These are phyloP conservation scores for Aspergillus sp. DNA, from an alignment of 2,329 filamentous ascomycete species.

Conservation along the genomic window DNA sequence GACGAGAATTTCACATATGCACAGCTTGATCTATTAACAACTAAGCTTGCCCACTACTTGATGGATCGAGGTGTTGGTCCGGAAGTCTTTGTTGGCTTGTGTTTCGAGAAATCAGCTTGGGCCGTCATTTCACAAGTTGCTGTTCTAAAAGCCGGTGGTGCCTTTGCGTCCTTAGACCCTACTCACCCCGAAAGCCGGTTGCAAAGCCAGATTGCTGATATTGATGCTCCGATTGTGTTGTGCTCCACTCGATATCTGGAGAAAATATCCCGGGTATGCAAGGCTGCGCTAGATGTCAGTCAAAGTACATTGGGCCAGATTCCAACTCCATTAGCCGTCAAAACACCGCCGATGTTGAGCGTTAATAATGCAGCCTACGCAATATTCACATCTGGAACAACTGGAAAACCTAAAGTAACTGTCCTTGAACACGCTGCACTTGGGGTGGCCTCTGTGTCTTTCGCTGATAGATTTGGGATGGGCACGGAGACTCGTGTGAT, in stretches of 20 bases:
- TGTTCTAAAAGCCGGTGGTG: constrained; percentile 43
- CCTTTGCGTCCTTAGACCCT: constrained; percentile 44
- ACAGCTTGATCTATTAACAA: constrained; percentile 40
- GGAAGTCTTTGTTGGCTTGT: constrained; percentile 39
- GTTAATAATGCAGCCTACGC: constrained; percentile 53
- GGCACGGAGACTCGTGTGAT: constrained; percentile 56
- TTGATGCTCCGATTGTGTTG: constrained; percentile 34
- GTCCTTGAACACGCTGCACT: constrained; percentile 62
- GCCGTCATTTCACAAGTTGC: constrained; percentile 42
- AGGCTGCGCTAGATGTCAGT: constrained; percentile 29
- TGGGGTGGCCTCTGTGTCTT: constrained; percentile 54
- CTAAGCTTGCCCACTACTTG: constrained; percentile 37
- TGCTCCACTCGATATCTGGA: constrained; percentile 31
- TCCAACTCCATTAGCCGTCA: constrained; percentile 18
- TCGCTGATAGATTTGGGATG: constrained; percentile 54
- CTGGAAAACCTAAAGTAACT: constrained; percentile 59
- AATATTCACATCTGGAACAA: constrained; percentile 60
- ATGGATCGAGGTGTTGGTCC: constrained; percentile 39
- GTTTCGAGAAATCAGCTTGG: constrained; percentile 47
- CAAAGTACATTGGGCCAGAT: constrained; percentile 28
- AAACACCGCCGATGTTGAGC: constrained; percentile 15
- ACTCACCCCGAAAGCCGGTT: constrained; percentile 39
- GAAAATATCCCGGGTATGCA: constrained; percentile 30
- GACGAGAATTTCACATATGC: constrained; percentile 38
- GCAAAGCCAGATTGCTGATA: constrained; percentile 34